phyloP scores from a whole-genome alignment of 2,329 filamentous ascomycete genomes.

The Aspergillus sp. region DNA sequence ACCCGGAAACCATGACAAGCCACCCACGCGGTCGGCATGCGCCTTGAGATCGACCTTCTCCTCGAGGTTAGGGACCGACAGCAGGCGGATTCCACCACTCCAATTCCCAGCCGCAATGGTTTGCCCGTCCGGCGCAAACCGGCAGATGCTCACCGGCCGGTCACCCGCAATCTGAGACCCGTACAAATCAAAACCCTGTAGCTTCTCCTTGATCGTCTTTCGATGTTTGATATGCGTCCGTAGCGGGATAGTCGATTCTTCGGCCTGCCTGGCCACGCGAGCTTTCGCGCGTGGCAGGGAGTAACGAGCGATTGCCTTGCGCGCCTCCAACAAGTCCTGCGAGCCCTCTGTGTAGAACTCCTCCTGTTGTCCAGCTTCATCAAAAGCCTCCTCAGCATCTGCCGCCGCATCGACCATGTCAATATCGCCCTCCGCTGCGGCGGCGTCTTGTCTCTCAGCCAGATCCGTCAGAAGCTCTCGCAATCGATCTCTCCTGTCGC shows the following conservation, averaged over 20 bases:
- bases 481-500: constrained; percentile 76
- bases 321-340: constrained; percentile 61
- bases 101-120: constrained; percentile 85
- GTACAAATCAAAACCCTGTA: constrained; percentile 79
- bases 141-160: constrained; percentile 79
- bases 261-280: constrained; percentile 65
- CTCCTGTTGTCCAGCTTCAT: constrained; percentile 68
- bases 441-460: constrained; percentile 50
- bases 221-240: constrained; percentile 88
- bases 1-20: constrained; percentile 80
- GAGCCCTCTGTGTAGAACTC: constrained; percentile 91
- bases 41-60: constrained; percentile 67
- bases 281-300: constrained; percentile 74
- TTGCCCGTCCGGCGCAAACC: constrained; percentile 78
- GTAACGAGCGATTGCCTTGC: constrained; percentile 70
- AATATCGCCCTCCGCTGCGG: constrained; percentile 36
- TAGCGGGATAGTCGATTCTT: constrained; percentile 72
- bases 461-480: constrained; percentile 69
- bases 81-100: constrained; percentile 78
- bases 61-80: constrained; percentile 73
- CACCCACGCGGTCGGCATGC: constrained; percentile 82
- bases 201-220: constrained; percentile 73
- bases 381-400: constrained; percentile 44
- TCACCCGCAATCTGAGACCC: constrained; percentile 90
- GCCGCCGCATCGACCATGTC: constrained; percentile 46